Evolutionary conservation across 1,284 basidiomycete genomes (phyloP).

Genomic region (Athelia psychrophila): DNA sequence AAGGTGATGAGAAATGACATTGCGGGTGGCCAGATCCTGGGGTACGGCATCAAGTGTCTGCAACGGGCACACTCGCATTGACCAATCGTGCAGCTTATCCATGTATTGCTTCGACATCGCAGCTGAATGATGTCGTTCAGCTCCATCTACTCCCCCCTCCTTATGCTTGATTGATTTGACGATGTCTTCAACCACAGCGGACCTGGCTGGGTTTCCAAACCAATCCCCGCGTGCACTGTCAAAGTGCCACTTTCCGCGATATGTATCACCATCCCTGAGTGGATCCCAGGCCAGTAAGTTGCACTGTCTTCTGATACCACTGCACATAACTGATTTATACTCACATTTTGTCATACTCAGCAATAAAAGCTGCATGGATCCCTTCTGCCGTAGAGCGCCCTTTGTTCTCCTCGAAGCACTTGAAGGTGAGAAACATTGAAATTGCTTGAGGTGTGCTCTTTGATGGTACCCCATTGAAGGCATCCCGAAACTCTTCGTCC

Average conservation of each 20-base stretch:
- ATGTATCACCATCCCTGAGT: slow-evolving; percentile 18
- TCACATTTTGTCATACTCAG: slow-evolving; percentile 25
- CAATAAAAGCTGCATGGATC: slow-evolving; percentile 22
- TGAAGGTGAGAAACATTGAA: slow-evolving; percentile 22
- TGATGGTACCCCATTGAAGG: slow-evolving; percentile 24
- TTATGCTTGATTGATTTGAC: slow-evolving; percentile 19
- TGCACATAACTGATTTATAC: slow-evolving; percentile 5
- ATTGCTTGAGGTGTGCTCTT: slow-evolving; percentile 19
- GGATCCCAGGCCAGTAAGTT: neutral
- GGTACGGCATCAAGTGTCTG: too few species aligned
- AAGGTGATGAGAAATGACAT: slow-evolving; percentile 7
- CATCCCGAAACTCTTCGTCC: slow-evolving; percentile 12
- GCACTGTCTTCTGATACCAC: too few species aligned
- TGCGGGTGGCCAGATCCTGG: slow-evolving; percentile 1
- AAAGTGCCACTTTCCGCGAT: slow-evolving; percentile 17
- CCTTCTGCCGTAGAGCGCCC: slow-evolving; percentile 13
- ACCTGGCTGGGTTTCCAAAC: slow-evolving; percentile 21
- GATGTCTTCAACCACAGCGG: slow-evolving; percentile 13
- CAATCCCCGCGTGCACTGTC: slow-evolving; percentile 16
- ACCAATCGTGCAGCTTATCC: slow-evolving; percentile 23
- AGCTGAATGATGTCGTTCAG: slow-evolving; percentile 24
- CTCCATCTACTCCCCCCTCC: slow-evolving; percentile 15
- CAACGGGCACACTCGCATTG: slow-evolving; percentile 13
- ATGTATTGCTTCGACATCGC: slow-evolving; percentile 28
- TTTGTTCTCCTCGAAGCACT: slow-evolving; percentile 18